Evolutionary conservation across 768 basidiomycete genomes (phyloP).

Genomic region (Hericium coralloides): DNA sequence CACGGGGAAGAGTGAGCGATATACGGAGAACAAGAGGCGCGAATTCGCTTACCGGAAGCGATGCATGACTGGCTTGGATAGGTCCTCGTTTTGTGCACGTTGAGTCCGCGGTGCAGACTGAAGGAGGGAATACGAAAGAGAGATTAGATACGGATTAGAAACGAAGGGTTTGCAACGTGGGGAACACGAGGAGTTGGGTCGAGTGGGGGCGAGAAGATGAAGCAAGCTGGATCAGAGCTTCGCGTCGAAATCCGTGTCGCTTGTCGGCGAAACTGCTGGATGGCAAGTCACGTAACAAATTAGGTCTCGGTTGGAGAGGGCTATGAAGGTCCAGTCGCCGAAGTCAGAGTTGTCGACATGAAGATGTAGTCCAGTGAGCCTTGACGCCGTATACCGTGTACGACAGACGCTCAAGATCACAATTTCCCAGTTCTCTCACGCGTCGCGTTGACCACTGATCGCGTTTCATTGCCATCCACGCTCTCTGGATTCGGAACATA

Average conservation of each 20-base stretch:
- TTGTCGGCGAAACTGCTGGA: neutral
- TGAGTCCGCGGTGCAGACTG: constrained; percentile 20
- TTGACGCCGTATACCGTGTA: no score
- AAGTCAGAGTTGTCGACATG: no score
- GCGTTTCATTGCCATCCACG: constrained; percentile 12
- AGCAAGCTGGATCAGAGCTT: neutral
- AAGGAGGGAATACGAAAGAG: constrained; percentile 10
- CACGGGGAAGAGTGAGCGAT: constrained; percentile 6
- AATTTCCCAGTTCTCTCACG: no score
- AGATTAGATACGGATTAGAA: constrained; percentile 20
- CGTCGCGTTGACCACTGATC: neutral
- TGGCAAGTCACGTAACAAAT: neutral
- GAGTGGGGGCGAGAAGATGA: neutral
- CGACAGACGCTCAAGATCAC: no score
- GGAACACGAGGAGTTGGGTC: constrained; percentile 53
- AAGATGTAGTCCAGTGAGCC: no score
- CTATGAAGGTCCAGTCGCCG: no score
- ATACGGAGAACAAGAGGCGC: constrained; percentile 9
- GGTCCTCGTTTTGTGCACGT: constrained; percentile 65
- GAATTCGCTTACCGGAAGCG: constrained; percentile 64
- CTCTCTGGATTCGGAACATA: no score
- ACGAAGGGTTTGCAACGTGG: constrained; percentile 58
- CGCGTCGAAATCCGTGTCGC: neutral
- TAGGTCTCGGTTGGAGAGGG: neutral
- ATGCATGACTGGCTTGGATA: constrained; percentile 41